Evolutionary conservation across 2,329 filamentous ascomycete genomes (phyloP).

Genomic region (Aspergillus sojae): DNA sequence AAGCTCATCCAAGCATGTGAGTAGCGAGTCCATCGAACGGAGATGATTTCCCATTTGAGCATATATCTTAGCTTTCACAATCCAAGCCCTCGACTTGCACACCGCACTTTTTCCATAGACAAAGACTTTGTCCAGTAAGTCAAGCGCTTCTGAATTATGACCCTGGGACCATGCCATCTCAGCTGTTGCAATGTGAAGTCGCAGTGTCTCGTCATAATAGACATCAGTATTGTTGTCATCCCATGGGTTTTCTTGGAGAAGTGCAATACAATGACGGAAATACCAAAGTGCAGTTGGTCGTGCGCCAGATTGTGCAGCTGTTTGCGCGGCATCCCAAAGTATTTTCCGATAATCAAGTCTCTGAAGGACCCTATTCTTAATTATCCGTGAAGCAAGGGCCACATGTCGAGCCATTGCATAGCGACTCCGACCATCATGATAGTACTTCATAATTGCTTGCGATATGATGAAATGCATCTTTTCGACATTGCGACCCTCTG

Average conservation of each 20-base stretch:
- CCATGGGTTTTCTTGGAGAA: conserved; percentile 85
- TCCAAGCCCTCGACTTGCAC: conserved; percentile 82
- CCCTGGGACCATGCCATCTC: conserved; percentile 83
- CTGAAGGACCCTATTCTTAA: conserved; percentile 64
- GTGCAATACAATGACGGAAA: conserved; percentile 71
- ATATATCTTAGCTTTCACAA: conserved; percentile 78
- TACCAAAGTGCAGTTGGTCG: conserved; percentile 80
- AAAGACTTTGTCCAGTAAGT: conserved; percentile 71
- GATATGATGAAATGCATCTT: conserved; percentile 93
- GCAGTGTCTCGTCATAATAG: conserved; percentile 82
- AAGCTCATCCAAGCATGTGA: conserved; percentile 70
- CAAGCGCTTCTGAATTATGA: conserved; percentile 67
- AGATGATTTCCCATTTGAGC: conserved; percentile 72
- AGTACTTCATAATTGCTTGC: conserved; percentile 76
- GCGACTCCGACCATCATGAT: conserved; percentile 62
- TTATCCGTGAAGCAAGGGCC: conserved; percentile 73
- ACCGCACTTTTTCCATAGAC: conserved; percentile 68
- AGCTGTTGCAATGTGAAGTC: conserved; percentile 75
- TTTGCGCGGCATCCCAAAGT: conserved; percentile 76
- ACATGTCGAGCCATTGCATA: conserved; percentile 82
- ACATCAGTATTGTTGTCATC: conserved; percentile 68
- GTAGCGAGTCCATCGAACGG: conserved; percentile 69
- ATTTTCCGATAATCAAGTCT: conserved; percentile 72
- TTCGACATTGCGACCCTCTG: conserved; percentile 65
- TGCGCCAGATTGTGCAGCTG: conserved; percentile 79